Percentiles rank a stretch among this genome's conserved stretches.
phyloP scores from a whole-genome alignment of 2,329 filamentous ascomycete species.

The Colletotrichum theobromicola region DNA sequence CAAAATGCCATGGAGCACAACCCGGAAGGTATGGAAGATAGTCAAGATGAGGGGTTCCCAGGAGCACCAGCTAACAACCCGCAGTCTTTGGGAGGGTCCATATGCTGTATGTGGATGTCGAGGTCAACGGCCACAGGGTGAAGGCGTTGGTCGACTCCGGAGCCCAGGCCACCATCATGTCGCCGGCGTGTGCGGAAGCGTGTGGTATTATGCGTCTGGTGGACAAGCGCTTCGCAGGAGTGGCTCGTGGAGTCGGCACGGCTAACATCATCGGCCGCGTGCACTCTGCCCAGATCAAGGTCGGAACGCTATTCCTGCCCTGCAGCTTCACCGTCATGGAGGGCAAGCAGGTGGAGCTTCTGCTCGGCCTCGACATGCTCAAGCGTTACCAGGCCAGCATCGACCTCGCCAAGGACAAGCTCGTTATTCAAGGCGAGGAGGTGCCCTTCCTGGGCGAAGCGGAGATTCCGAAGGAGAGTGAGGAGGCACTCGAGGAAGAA shows the following conservation, averaged over 20 bases:
- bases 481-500: slow-evolving; percentile 76
- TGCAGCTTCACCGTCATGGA: slow-evolving; percentile 99
- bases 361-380: slow-evolving; percentile 95
- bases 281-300: slow-evolving; percentile 93
- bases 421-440: slow-evolving; percentile 87
- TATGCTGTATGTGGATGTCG: slow-evolving; percentile 95
- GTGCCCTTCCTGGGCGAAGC: slow-evolving; percentile 91
- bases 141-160: slow-evolving; percentile 98
- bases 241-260: slow-evolving; percentile 92
- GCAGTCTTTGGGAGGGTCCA: slow-evolving; percentile 92
- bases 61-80: neutral
- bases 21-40: slow-evolving; percentile 76
- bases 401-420: slow-evolving; percentile 81
- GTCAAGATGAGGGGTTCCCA: neutral
- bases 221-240: slow-evolving; percentile 88
- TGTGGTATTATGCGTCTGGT: slow-evolving; percentile 97
- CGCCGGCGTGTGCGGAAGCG: slow-evolving; percentile 84
- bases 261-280: slow-evolving; percentile 94
- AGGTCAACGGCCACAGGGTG: slow-evolving; percentile 90
- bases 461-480: slow-evolving; percentile 87
- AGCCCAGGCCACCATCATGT: slow-evolving; percentile 99
- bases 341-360: slow-evolving; percentile 91
- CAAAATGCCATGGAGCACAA: slow-evolving; percentile 98
- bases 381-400: slow-evolving; percentile 94
- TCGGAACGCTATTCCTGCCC: slow-evolving; percentile 84